Conservation (phyloP, 2,329 filamentous ascomycete genomes). For the Talaromyces sp. region DNA sequence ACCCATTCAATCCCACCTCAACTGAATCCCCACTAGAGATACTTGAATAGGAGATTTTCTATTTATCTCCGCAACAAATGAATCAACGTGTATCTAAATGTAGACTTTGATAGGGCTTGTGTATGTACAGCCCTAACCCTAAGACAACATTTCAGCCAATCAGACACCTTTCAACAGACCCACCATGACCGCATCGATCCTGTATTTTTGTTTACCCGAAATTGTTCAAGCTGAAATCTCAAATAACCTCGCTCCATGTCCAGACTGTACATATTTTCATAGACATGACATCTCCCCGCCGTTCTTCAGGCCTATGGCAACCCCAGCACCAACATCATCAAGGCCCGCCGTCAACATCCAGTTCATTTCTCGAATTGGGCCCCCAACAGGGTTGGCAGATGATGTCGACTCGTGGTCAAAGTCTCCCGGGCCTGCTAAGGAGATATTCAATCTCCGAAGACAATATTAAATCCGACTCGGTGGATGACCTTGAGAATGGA, state of each 20-base stretch:
- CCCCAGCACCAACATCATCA: neutral
- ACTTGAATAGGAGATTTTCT: neutral
- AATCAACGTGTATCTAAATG: neutral
- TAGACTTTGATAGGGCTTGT: neutral
- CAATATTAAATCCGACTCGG: neutral
- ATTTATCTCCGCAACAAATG: neutral
- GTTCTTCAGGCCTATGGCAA: neutral
- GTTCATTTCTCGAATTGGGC: slow-evolving; percentile 27
- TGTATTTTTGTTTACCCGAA: neutral
- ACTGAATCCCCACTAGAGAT: neutral
- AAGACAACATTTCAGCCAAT: neutral
- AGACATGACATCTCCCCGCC: slow-evolving; percentile 12
- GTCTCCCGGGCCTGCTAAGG: slow-evolving; percentile 32
- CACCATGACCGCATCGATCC: neutral
- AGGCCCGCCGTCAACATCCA: neutral
- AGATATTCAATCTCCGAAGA: slow-evolving; percentile 17
- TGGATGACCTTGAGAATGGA: slow-evolving; percentile 6
- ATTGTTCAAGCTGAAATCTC: neutral
- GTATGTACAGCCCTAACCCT: neutral
- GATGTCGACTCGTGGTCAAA: slow-evolving; percentile 40
- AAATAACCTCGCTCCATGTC: neutral
- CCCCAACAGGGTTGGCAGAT: slow-evolving; percentile 35
- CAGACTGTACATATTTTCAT: neutral
- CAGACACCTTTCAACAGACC: too few relatives aligned
- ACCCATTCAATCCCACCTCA: neutral